These are phyloP conservation scores for Henckelia pumila DNA, from an alignment of 257 asterid genomes.

Conservation along the genomic window DNA sequence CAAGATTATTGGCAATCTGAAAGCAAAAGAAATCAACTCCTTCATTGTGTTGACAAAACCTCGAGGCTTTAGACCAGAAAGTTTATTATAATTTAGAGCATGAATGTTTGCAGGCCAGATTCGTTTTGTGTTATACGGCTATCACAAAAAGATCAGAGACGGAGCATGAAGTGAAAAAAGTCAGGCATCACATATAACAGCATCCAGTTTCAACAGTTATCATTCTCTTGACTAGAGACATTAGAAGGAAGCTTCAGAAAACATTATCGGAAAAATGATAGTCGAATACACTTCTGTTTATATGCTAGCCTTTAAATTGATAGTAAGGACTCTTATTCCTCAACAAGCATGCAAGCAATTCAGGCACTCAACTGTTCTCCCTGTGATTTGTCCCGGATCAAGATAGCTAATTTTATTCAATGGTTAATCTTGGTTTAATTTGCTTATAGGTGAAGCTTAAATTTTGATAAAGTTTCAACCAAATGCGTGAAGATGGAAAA, in stretches of 20 bases:
- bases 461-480: neutral
- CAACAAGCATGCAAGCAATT: neutral
- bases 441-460: neutral
- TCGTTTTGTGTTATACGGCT: neutral
- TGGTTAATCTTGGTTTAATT: neutral
- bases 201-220: neutral
- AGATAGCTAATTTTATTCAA: neutral
- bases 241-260: neutral
- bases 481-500: neutral
- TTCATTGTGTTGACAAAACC: constrained; percentile 13
- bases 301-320: neutral
- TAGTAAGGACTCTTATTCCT: no score
- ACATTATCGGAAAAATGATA: neutral
- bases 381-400: neutral
- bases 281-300: neutral
- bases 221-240: no score
- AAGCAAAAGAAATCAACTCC: constrained; percentile 23
- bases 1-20: constrained; percentile 72
- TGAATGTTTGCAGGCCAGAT: neutral
- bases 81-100: constrained; percentile 11
- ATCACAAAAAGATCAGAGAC: constrained; percentile 1
- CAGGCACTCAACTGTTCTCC: neutral
- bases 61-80: constrained; percentile 4
- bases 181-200: neutral
- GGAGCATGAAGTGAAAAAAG: neutral